Evolutionary conservation across 2,329 filamentous ascomycete species (phyloP), one percentile per base, ranked within the genome.

Genomic region (Monilinia aucupariae): DNA sequence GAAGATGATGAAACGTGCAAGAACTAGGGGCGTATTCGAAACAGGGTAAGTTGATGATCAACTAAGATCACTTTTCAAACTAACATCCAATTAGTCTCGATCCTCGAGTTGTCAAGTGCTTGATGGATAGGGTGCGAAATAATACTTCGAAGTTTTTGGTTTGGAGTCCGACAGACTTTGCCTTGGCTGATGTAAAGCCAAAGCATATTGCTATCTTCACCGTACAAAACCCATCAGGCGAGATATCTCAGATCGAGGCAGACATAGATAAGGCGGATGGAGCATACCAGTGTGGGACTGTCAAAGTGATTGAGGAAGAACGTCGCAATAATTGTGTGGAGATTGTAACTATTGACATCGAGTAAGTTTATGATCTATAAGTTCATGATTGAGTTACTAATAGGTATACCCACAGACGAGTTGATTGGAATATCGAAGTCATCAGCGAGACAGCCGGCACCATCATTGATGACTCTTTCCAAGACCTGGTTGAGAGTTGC

Each of bases 361-460:
- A 63, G 64, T 65, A 59, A 51, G 58, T 52, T 53, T 15, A 25
- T 37, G 10, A 32, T 59, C 25, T 34, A 52, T 37, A 52, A 30
- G 20, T 63, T 25, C 41, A 39, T 34, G 27, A 52, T 34, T 60
- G 4, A 32, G 10, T 13, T 27, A 39, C 54, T 62, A 34, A 56
- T 51, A 50, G 50, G 25, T 37, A 30, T 27, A 30, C 12, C 45
- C 4, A 32, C 60, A 73, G 72, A 48, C 52, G 68, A 43, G 45
- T 72, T 43, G 69, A 74, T 59, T 73, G 72, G 69, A 64, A 63
- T n/a, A 30, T 74, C 12, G 71, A 73, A 32, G 67, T 74, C 13
- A 68, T 72, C 32, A 68, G 70, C 2, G 72, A 74, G 45, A 67
- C 68, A 37, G 63, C 63, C 7, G 64, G 71, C 27, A 53, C 64